phyloP scores from a whole-genome alignment of 1,139 yeast species.

The Candida tunisiensis region DNA sequence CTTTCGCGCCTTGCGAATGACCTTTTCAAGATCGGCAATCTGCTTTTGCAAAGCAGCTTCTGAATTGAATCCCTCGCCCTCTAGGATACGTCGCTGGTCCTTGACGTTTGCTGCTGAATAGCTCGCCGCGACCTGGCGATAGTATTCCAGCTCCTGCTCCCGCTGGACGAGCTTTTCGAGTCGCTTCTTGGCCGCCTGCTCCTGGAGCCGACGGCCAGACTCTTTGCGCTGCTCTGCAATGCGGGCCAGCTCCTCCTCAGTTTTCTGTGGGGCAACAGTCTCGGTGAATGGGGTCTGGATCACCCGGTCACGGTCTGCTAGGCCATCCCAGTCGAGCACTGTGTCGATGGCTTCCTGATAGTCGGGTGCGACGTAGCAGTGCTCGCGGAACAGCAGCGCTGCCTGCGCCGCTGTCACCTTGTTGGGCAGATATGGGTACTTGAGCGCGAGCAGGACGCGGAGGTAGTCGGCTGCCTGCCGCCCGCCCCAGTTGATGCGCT shows the following conservation, averaged over 20 bases:
- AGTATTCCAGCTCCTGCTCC: constrained; percentile 67
- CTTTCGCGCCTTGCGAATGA: constrained; percentile 50
- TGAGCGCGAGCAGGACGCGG: constrained; percentile 47
- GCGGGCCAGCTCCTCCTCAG: constrained; percentile 65
- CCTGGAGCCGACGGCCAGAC: constrained; percentile 78
- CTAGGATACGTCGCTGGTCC: constrained; percentile 30
- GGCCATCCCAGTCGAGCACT: constrained; percentile 40
- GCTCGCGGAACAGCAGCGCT: constrained; percentile 51
- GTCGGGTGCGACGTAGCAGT: constrained; percentile 59
- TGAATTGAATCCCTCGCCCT: constrained; percentile 65
- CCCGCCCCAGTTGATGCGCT: constrained; percentile 90
- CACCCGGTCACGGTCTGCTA: constrained; percentile 55
- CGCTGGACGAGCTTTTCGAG: constrained; percentile 65
- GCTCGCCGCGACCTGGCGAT: constrained; percentile 38
- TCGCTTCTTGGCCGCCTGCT: constrained; percentile 78
- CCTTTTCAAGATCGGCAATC: constrained; percentile 44
- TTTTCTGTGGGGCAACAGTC: constrained; percentile 45
- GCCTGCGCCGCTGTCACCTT: constrained; percentile 50
- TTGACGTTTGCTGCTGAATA: constrained; percentile 30
- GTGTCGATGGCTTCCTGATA: constrained; percentile 46
- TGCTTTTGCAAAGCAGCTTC: constrained; percentile 57
- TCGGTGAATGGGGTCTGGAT: constrained; percentile 72
- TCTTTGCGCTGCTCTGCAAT: constrained; percentile 74
- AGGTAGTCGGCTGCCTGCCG: constrained; percentile 50
- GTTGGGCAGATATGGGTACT: constrained; percentile 85